These are phyloP conservation scores for Geotrichum cucujoidarum DNA, from an alignment of 1,139 yeast genomes.

Conservation along the genomic window DNA sequence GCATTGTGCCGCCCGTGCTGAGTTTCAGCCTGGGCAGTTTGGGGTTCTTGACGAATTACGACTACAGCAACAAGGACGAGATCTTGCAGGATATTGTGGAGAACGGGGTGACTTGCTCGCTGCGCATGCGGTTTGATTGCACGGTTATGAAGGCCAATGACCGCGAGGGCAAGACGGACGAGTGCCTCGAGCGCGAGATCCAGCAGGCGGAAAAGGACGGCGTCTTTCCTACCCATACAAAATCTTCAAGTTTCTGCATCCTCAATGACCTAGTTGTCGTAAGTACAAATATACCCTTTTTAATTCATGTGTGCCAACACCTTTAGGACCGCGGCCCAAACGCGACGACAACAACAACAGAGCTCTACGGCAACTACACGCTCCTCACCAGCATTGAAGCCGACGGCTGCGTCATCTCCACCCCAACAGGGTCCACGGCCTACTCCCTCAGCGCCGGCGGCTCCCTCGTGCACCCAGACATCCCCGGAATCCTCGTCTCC, in stretches of 20 bases:
- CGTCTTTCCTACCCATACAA: constrained; percentile 31
- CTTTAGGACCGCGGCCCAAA: constrained; percentile 69
- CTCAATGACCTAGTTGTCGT: constrained; percentile 73
- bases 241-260: constrained; percentile 48
- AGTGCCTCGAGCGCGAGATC: constrained; percentile 34
- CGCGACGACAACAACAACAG: constrained; percentile 71
- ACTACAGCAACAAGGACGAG: constrained; percentile 50
- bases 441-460: constrained; percentile 87
- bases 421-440: constrained; percentile 92
- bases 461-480: constrained; percentile 78
- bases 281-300: too few relatives aligned
- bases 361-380: constrained; percentile 70
- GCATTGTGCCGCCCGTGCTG: constrained; percentile 74
- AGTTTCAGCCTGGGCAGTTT: constrained; percentile 78
- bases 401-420: constrained; percentile 77
- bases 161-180: constrained; percentile 21
- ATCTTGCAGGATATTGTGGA: constrained; percentile 53
- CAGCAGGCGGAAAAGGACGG: constrained; percentile 31
- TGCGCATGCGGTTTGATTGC: constrained; percentile 75
- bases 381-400: constrained; percentile 80
- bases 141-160: constrained; percentile 49
- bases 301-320: not conserved
- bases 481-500: constrained; percentile 71
- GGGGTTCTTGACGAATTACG: constrained; percentile 78
- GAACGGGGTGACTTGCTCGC: constrained; percentile 60